Evolutionary conservation across 2,329 filamentous ascomycete species (phyloP).

Genomic region (Huntiella savannae): DNA sequence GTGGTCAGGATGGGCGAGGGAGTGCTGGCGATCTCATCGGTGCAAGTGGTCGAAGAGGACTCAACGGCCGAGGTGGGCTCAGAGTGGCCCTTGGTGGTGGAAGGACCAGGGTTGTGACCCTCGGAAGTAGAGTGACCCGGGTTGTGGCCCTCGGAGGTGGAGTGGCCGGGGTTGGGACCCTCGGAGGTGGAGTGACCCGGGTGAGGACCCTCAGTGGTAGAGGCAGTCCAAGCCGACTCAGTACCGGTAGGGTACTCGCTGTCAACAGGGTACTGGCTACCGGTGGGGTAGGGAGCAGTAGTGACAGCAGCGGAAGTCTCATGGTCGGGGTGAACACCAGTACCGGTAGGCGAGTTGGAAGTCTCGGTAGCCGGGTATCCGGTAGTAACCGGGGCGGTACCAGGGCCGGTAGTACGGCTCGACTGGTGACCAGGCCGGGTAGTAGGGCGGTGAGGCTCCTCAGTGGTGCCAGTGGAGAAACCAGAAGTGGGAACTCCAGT

Average conservation of each 20-base stretch:
- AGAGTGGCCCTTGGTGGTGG: not conserved
- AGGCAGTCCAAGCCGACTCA: not conserved
- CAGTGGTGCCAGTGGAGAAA: not conserved
- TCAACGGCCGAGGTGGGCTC: not conserved
- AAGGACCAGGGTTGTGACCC: not conserved
- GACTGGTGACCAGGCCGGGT: not conserved
- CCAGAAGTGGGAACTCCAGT: not conserved
- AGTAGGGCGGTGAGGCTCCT: not conserved
- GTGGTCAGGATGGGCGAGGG: slow-evolving; percentile 8
- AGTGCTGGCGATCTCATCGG: not conserved
- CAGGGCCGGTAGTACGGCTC: not conserved
- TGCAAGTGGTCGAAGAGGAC: not conserved
- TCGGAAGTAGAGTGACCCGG: not conserved
- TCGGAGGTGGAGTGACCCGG: not conserved
- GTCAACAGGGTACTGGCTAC: no score
- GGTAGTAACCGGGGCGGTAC: not conserved
- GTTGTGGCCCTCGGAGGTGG: not conserved
- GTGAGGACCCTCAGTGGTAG: not conserved
- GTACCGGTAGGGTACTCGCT: not conserved
- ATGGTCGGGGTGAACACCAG: not conserved
- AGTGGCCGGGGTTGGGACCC: not conserved
- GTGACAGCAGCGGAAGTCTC: not conserved
- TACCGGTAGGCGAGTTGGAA: not conserved
- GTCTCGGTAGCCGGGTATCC: not conserved
- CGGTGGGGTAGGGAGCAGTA: not conserved